phyloP scores from a whole-genome alignment of 495 filamentous ascomycete genomes.

The Annulohypoxylon nitens region DNA sequence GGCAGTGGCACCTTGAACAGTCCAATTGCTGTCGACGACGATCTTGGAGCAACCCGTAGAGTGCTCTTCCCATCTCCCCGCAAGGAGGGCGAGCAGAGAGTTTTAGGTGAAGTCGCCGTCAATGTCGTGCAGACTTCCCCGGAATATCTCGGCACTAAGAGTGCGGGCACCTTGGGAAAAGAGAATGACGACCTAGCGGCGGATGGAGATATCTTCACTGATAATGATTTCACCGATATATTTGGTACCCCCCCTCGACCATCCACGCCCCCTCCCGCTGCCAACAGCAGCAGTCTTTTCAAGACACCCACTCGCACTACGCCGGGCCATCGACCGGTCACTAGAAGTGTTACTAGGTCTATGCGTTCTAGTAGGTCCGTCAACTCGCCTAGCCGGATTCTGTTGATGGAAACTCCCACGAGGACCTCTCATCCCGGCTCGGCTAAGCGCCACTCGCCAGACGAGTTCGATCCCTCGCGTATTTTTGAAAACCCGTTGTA shows the following conservation, averaged over 20 bases:
- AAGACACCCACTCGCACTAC: slow-evolving; percentile 70
- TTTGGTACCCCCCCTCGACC: slow-evolving; percentile 69
- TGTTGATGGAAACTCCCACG: slow-evolving; percentile 60
- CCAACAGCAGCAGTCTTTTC: slow-evolving; percentile 59
- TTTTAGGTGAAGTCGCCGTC: slow-evolving; percentile 68
- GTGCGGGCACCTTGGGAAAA: slow-evolving; percentile 54
- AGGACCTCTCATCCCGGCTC: slow-evolving; percentile 54
- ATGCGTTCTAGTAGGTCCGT: slow-evolving; percentile 58
- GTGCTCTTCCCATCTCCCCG: slow-evolving; percentile 82
- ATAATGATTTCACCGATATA: slow-evolving; percentile 69
- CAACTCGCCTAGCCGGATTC: slow-evolving; percentile 52
- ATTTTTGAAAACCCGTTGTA: slow-evolving; percentile 52
- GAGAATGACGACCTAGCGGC: slow-evolving; percentile 49
- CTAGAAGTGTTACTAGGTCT: slow-evolving; percentile 67
- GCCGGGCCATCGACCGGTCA: slow-evolving; percentile 68
- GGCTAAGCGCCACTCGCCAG: slow-evolving; percentile 47
- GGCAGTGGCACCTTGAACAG: slow-evolving; percentile 72
- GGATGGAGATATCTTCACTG: slow-evolving; percentile 44
- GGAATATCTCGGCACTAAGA: slow-evolving; percentile 53
- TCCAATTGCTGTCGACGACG: slow-evolving; percentile 71
- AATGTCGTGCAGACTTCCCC: slow-evolving; percentile 67
- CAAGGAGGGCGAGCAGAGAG: slow-evolving; percentile 70
- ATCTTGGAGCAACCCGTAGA: slow-evolving; percentile 78
- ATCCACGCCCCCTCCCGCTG: slow-evolving; percentile 72
- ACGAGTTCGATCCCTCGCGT: slow-evolving; percentile 56